These are phyloP conservation scores for Tuber melanosporum DNA, from an alignment of 495 filamentous ascomycete species.

Conservation along the genomic window DNA sequence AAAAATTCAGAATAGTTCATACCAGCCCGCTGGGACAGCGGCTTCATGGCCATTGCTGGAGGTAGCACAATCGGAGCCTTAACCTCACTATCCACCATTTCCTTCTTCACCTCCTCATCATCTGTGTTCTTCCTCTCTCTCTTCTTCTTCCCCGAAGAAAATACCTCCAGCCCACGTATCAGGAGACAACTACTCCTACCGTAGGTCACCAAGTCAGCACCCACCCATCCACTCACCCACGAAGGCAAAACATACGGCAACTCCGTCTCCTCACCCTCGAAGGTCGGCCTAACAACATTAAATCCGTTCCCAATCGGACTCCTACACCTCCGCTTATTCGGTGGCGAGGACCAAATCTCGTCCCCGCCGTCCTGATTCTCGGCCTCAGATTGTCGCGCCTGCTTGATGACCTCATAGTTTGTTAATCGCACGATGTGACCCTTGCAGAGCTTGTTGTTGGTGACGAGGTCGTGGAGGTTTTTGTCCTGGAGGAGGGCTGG, in stretches of 20 bases:
- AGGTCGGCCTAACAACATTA: neutral
- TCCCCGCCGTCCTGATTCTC: neutral
- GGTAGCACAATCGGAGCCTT: constrained; percentile 7
- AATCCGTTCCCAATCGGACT: neutral
- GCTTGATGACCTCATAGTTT: neutral
- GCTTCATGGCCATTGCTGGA: neutral
- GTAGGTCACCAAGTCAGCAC: neutral
- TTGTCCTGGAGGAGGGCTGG: neutral
- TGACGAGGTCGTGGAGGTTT: neutral
- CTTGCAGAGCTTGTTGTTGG: neutral
- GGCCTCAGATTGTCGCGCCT: neutral
- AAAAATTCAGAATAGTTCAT: neutral
- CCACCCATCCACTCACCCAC: neutral
- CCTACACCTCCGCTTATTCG: neutral
- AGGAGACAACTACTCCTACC: neutral
- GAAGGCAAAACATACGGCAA: neutral
- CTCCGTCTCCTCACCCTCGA: neutral
- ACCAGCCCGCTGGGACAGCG: neutral
- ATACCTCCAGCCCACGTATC: neutral
- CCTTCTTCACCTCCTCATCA: constrained; percentile 8
- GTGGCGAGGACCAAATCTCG: neutral
- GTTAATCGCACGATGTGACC: neutral
- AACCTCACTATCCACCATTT: constrained; percentile 6
- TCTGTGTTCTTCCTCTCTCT: neutral
- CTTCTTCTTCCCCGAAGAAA: neutral